A percentile compares a stretch with the other conserved stretches of the same genome.
Conservation (phyloP, 2,329 filamentous ascomycete species). For the Aureobasidium zeae region DNA sequence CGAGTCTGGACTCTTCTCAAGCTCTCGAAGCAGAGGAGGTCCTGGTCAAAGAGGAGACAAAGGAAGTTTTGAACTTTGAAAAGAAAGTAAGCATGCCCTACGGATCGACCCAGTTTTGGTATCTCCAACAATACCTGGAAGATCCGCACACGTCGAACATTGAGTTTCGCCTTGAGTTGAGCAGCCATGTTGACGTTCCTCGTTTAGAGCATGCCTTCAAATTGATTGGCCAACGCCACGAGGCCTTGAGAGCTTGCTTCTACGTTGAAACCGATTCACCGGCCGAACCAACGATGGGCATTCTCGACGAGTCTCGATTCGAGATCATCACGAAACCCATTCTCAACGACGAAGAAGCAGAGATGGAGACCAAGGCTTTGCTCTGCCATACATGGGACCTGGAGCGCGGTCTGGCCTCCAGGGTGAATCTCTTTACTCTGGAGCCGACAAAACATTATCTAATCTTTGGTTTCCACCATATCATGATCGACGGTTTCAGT, state of each 20-base stretch:
- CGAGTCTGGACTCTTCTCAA: too few species aligned
- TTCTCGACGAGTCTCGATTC: neutral
- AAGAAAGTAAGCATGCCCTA: neutral
- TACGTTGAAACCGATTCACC: neutral
- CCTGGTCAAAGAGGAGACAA: too few species aligned
- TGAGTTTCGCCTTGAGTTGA: neutral
- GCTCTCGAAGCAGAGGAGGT: too few species aligned
- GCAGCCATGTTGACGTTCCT: neutral
- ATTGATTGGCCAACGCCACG: constrained; percentile 10
- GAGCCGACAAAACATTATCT: constrained; percentile 18
- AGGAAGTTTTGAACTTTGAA: too few species aligned
- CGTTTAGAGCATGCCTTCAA: constrained; percentile 2
- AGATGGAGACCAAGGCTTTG: constrained; percentile 8
- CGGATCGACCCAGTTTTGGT: neutral
- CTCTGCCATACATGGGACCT: constrained; percentile 20
- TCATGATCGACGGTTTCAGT: constrained; percentile 28
- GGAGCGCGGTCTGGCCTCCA: constrained; percentile 21
- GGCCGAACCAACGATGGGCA: constrained; percentile 12
- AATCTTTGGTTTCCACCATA: constrained; percentile 29
- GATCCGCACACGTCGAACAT: neutral
- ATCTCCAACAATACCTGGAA: neutral
- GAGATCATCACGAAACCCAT: constrained; percentile 6
- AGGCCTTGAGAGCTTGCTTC: constrained; percentile 15
- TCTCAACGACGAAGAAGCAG: neutral
- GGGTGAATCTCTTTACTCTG: constrained; percentile 19